These are phyloP conservation scores for Haplographium delicatum DNA, from an alignment of 495 filamentous ascomycete genomes.

Conservation along the genomic window DNA sequence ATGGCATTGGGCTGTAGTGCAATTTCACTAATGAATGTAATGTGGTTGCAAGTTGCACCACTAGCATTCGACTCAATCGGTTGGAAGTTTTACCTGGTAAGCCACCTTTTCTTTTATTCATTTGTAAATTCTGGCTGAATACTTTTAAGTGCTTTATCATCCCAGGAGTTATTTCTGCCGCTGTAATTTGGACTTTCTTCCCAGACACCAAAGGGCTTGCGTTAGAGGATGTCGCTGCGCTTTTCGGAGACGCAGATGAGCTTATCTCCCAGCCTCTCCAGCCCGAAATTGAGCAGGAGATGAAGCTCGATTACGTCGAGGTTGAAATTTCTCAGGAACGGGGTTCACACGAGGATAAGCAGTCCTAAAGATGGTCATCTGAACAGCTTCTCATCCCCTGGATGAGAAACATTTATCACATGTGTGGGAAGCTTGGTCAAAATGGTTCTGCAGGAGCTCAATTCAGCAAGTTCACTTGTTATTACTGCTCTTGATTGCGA, in stretches of 20 bases:
- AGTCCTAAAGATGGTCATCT: too few relatives aligned
- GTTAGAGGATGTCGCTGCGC: conserved; percentile 32
- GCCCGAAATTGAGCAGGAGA: too few relatives aligned
- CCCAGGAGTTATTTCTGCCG: conserved; percentile 2
- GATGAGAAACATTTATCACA: too few relatives aligned
- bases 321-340: too few relatives aligned
- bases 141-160: conserved; percentile 17
- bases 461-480: too few relatives aligned
- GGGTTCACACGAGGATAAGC: too few relatives aligned
- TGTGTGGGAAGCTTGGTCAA: too few relatives aligned
- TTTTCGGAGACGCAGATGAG: conserved; percentile 37
- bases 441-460: too few relatives aligned
- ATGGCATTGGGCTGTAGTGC: conserved; percentile 57
- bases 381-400: too few relatives aligned
- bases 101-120: conserved; percentile 20
- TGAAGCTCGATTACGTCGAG: too few relatives aligned
- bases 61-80: conserved; percentile 38
- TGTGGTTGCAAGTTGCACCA: conserved; percentile 52
- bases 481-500: too few relatives aligned
- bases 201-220: conserved; percentile 28
- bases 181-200: neutral
- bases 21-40: conserved; percentile 62
- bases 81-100: conserved; percentile 16
- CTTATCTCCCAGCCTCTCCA: too few relatives aligned
- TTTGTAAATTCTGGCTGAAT: conserved; percentile 14